Percentiles rank a stretch among this genome's conserved stretches.
phyloP scores from a whole-genome alignment of 2,329 filamentous ascomycete genomes.

The Nigrospora sphaerica region DNA sequence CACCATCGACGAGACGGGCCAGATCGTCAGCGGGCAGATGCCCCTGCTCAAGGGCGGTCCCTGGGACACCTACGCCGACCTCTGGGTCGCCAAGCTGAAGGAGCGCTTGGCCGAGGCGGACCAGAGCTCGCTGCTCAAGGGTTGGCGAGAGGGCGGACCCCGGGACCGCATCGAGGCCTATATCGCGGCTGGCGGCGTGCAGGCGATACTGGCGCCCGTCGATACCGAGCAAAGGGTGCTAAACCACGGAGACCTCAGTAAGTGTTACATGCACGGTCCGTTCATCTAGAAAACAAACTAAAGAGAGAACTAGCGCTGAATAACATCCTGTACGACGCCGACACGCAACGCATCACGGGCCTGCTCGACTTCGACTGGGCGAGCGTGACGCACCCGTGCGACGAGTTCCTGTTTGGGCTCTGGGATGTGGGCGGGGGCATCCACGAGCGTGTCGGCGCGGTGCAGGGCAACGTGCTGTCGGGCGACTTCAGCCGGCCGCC shows the following conservation, averaged over 20 bases:
- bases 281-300: background rate
- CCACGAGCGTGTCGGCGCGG: background rate
- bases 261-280: background rate
- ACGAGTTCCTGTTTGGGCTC: constrained; percentile 17
- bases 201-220: constrained; percentile 7
- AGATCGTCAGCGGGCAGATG: constrained; percentile 9
- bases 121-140: constrained; percentile 2
- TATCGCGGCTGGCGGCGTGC: constrained; percentile 6
- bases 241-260: constrained; percentile 20
- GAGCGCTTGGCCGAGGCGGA: constrained; percentile 3
- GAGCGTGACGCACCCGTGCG: constrained; percentile 11
- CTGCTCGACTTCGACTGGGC: constrained; percentile 21
- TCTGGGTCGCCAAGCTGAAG: constrained; percentile 1
- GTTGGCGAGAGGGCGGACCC: constrained; percentile 1
- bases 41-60: constrained; percentile 3
- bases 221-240: constrained; percentile 7
- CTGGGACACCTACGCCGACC: constrained; percentile 2
- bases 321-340: constrained; percentile 17
- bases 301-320: constrained; percentile 11
- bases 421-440: constrained; percentile 11
- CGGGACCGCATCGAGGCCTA: constrained; percentile 5
- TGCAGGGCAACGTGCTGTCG: background rate
- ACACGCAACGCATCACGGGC: constrained; percentile 11
- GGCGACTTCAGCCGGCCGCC: background rate
- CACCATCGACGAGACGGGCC: constrained; percentile 7